Base-by-base conservation (phyloP, 345 rosid species). In the Mangifera indica region DNA sequence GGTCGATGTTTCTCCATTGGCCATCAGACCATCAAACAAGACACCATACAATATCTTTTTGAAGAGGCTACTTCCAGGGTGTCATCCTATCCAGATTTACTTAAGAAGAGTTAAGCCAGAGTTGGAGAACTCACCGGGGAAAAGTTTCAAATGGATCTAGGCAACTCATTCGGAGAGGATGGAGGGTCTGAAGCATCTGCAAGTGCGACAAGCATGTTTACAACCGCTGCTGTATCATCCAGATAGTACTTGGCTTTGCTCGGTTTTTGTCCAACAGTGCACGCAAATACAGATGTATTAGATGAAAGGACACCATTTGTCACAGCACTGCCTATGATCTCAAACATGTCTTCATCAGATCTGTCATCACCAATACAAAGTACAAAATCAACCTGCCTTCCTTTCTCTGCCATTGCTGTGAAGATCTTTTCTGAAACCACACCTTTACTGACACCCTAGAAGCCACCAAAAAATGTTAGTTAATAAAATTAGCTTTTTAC, bases 221-320 rank as follows among this genome's bases (percentile, higher is more conserved):
- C 74, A 22, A 89, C 91, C 13, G 84, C 91, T 34, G 65, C 26
- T 7, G 94, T 70, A 71, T 90, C 92, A 26, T 90, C 96, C 76
- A 93, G 68, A 75, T 91, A 93, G 79, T 93, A 93, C 81, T 84
- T 93, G 58, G 97, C 98, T 81, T 93, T 93, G 84, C 98, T 93
- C 56, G 98, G 98, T 80, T 93, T 91, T 78, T 93, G 98, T 13
- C 92, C 97, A 25, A 93, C 97, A 11, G 97, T 91, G 85, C 97
- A 91, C 46, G 98, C 97, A 75, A 86, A 90, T 8, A 84, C 83
- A 18, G 87, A 80, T 0, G 85, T 79, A 67, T 69, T 79, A 14
- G 87, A 48, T 15, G 86, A 80, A 21, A 89, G 78, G 29, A 75
- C 51, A 29, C 85, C 84, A 5, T 75, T 79, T 1, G 84, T 59